Evolutionary conservation across 208 protist species (phyloP), one percentile per base, ranked within the genome.

Genomic region (Crithidia brevicula): DNA sequence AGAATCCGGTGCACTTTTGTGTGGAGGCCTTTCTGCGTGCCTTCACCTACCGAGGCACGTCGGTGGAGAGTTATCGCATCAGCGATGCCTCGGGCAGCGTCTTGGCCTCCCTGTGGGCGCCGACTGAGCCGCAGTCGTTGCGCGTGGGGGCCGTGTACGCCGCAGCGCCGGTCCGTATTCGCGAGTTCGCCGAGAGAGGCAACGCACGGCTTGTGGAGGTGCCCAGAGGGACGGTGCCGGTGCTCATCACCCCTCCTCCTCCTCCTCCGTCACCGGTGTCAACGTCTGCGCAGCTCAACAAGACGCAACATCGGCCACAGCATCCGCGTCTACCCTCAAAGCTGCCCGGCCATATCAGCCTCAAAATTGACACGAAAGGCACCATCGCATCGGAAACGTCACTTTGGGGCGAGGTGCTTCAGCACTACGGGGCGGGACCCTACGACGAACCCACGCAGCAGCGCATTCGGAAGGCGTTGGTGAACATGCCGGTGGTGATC

Each of bases 361-460:
- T 96, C 11, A 91, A 92, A 65, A 89, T 97, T 20, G 92, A 97
- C 73, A 91, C 92, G 0, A 91, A 91, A 49, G 81, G 88, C 74
- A 95, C 88, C 18, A 69, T 97, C n/a, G 92, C 90, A 7, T 64
- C 82, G 3, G 92, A 97, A 68, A 46, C 61, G 18, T 91, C 88
- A 1, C 47, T 97, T n/a, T 93, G 85, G 89, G 86, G 83, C 1
- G 92, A 97, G 38, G 85, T 97, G 25, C 74, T 80, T 42, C 86
- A 91, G 64, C 89, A 92, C 69, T 95, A 86, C 76, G 90, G 92
- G n/a, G 61, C 66, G 9, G 88, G 85, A 6, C 89, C 90, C 2
- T 95, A 94, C 79, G 69, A 81, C 73, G 74, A 68, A 30, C 79
- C 77, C 11, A 77, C 77, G 8, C 85, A 89, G 70, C 60, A 84